Evolutionary conservation across 208 protist species (phyloP), one percentile per base, ranked within the genome.

Genomic region (Herpetomonas samuelpessoai): DNA sequence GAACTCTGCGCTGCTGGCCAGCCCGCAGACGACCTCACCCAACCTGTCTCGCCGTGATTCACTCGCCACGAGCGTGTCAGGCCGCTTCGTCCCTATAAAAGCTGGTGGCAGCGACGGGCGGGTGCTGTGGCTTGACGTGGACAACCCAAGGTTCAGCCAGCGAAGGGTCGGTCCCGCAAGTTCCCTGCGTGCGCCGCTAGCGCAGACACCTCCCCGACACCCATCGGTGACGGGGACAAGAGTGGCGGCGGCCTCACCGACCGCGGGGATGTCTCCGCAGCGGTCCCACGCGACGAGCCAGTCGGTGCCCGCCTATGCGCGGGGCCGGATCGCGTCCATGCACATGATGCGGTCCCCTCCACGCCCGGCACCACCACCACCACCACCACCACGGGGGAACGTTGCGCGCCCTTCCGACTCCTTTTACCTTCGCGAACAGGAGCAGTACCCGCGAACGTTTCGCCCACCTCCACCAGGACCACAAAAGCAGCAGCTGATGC

Each of bases 301-400:
- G n/a, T n/a, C n/a, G n/a, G n/a, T n/a, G n/a, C n/a, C n/a, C n/a
- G n/a, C n/a, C n/a, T n/a, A n/a, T n/a, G n/a, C 10, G 58, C 58
- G 7, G 44, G 28, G 31, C 44, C 58, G 19, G 3, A 4, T 14
- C 12, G 12, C 24, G 18, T 7, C 21, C 7, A 51, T 19, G 46
- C 18, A 51, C 46, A 19, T 26, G 19, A 51, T 19, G 19, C 21
- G 46, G 18, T 64, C 48, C 21, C 19, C 58, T 6, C 26, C 58
- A 22, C 58, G 41, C 9, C 41, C 45, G 19, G 29, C 29, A 35
- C 2, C 19, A 7, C 22, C 38, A 28, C 39, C 35, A 9, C 18
- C 53, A 18, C 30, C 38, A 58, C n/a, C 55, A 6, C 50, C 24
- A 25, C 7, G 18, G 9, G n/a, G 12, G 10, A 7, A 4, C 4